Base-by-base conservation (phyloP, 1,139 yeast species). In the Saccharomyces uvarum region DNA sequence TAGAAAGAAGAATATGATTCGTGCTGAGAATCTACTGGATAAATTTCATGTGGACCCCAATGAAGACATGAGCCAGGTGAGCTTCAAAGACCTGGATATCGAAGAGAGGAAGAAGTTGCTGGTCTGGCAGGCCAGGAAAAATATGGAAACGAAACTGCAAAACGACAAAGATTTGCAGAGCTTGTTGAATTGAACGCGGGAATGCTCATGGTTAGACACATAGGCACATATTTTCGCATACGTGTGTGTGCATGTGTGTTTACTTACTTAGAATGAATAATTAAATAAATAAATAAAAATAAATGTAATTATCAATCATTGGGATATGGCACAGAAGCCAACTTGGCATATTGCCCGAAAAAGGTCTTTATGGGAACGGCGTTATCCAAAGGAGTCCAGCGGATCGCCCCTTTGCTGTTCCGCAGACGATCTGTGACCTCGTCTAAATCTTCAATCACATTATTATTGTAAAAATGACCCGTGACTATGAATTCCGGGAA, bases 61-160 rank as follows among this genome's bases (percentile, higher is more conserved):
- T 42, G 61, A 58, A 16, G 65, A 64, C 31, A 55, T 63, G 52
- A 57, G 56, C 32, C 57, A 41, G 11, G 49, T 51, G 4, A 60
- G 60, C 11, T 55, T 58, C 53, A 55, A 55, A 14, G 65, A 59
- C 7, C 50, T 65, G 46, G 68, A 64, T 38, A 61, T 66, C 14
- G 62, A 62, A n/a, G 67, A 64, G 44, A 64, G 69, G 38, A 69
- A 67, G 55, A 62, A 59, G 50, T 61, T 57, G 31, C 54, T 69
- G 63, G 65, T 69, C 41, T 66, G 68, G 70, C 61, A 65, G 29
- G 71, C 72, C 3, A 60, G 71, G 48, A 64, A 61, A 52, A 59
- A 61, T 33, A 62, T 68, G 67, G 68, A 66, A 51, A 49, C 55
- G 41, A 53, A 56, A 16, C 46, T 68, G 38, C 57, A 60, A 48